Conservation (phyloP, 164 flowering plant genomes). For the Chimonanthus salicifolius region DNA sequence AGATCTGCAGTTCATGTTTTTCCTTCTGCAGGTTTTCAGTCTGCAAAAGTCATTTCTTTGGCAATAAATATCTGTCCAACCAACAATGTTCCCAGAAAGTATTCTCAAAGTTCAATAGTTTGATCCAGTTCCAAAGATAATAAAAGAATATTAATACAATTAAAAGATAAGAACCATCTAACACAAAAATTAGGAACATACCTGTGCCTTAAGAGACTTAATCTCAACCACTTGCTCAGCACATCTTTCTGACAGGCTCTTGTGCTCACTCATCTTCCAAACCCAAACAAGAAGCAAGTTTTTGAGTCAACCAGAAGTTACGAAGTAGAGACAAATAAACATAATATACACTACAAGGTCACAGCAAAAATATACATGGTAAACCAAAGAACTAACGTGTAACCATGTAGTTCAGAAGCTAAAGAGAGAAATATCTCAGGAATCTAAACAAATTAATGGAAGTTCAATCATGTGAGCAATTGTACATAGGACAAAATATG, state of each 20-base stretch:
- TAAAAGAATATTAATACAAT: background rate
- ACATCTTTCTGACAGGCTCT: constrained; percentile 49
- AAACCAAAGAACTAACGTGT: background rate
- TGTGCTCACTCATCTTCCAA: constrained; percentile 55
- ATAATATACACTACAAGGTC: background rate
- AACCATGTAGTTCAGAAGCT: background rate
- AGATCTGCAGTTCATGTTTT: constrained; percentile 57
- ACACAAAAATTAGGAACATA: constrained; percentile 23
- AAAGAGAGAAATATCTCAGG: background rate
- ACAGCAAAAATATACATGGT: background rate
- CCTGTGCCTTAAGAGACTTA: constrained; percentile 64
- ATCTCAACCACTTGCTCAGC: constrained; percentile 54
- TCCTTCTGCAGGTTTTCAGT: constrained; percentile 73
- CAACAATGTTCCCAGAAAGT: background rate
- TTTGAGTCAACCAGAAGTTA: background rate
- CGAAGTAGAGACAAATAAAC: background rate
- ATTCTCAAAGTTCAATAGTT: background rate
- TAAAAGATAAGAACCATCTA: background rate
- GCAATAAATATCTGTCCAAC: constrained; percentile 4
- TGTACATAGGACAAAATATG: too few relatives aligned
- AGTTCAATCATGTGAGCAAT: too few relatives aligned
- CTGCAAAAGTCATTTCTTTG: constrained; percentile 37
- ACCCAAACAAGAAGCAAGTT: constrained; percentile 6
- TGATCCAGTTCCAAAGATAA: background rate
- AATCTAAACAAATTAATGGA: too few relatives aligned